These are phyloP conservation scores for Hirschfeldia incana DNA, from an alignment of 345 rosid species.

Conservation along the genomic window DNA sequence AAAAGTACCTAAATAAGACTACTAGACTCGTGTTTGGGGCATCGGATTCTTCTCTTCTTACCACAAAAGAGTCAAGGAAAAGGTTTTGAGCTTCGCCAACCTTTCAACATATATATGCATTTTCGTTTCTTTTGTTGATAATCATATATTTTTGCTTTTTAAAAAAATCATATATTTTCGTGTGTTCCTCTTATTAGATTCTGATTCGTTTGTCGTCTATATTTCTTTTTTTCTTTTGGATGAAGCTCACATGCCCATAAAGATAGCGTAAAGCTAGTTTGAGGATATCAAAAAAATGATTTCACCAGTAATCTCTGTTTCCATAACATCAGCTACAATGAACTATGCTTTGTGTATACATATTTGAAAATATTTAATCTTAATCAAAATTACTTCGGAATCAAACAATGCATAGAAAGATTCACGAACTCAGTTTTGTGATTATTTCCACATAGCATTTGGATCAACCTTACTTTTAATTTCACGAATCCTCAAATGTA, in stretches of 20 bases:
- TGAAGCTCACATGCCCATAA: conserved; percentile 31
- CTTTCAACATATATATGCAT: conserved; percentile 4
- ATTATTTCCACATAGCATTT: not conserved
- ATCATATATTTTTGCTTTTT: not conserved
- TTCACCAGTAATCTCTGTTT: conserved; percentile 1
- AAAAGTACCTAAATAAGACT: conserved; percentile 10
- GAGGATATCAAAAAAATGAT: conserved; percentile 22
- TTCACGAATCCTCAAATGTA: not conserved
- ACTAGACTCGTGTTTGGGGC: conserved; percentile 19
- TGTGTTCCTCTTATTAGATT: conserved; percentile 30
- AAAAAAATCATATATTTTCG: conserved; percentile 8
- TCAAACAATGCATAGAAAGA: not conserved
- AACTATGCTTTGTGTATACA: not conserved
- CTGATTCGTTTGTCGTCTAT: conserved; percentile 32
- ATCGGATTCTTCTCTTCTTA: conserved; percentile 40
- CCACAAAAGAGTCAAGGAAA: conserved; percentile 26
- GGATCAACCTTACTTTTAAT: not conserved
- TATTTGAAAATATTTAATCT: not conserved
- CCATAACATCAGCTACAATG: not conserved
- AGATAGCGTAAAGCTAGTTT: conserved; percentile 31
- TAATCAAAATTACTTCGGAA: not conserved
- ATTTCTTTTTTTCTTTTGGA: not conserved
- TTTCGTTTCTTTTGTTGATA: conserved; percentile 7
- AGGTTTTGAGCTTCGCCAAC: conserved; percentile 40
- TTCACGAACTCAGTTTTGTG: not conserved